Conservation (phyloP, 805 yeast genomes). For the Cyberlindnera mississippiensis region DNA sequence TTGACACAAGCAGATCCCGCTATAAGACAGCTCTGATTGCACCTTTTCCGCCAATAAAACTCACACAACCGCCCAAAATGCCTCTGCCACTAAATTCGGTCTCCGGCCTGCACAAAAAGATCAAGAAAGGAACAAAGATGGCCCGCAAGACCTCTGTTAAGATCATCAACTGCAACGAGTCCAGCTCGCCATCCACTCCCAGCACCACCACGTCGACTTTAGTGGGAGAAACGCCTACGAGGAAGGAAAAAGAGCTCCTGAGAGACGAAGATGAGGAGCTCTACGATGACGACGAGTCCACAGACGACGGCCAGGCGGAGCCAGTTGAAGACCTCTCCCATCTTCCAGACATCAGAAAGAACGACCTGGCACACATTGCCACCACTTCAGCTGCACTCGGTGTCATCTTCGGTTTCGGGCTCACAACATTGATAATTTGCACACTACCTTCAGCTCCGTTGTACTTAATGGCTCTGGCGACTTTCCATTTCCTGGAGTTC, state of each 20-base stretch:
- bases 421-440: slow-evolving; percentile 28
- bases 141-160: background rate
- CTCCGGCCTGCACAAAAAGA: slow-evolving; percentile 3
- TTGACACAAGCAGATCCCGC: too few relatives aligned
- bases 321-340: background rate
- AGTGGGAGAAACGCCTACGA: background rate
- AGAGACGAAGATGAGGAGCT: slow-evolving; percentile 1
- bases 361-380: slow-evolving; percentile 41
- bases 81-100: slow-evolving; percentile 5
- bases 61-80: background rate
- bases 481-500: slow-evolving; percentile 83
- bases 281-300: background rate
- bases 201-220: background rate
- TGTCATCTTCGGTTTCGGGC: slow-evolving; percentile 35
- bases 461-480: slow-evolving; percentile 49
- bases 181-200: background rate
- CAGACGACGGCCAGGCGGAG: background rate
- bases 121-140: slow-evolving; percentile 6
- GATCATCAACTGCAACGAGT: background rate
- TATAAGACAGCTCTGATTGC: too few relatives aligned
- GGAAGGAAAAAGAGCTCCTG: background rate
- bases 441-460: slow-evolving; percentile 35
- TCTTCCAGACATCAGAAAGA: slow-evolving; percentile 33
- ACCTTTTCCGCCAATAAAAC: too few relatives aligned
- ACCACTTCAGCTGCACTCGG: slow-evolving; percentile 45